Conservation (phyloP, 2,329 filamentous ascomycete genomes). For the Fusarium musae region DNA sequence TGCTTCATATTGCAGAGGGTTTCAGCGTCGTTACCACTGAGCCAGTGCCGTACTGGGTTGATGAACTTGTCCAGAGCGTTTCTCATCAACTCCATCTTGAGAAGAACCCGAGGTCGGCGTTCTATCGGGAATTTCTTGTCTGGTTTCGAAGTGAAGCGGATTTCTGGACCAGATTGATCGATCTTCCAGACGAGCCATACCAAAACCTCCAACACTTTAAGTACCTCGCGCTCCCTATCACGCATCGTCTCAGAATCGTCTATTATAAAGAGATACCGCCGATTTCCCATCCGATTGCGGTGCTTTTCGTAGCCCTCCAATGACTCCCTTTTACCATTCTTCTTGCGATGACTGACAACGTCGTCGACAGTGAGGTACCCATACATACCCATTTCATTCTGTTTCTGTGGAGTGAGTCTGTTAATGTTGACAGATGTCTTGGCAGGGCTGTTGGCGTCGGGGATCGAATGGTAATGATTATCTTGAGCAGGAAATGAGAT, state of each 20-base stretch:
- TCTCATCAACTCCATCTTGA: background rate
- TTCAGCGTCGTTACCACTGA: background rate
- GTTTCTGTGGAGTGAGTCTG: background rate
- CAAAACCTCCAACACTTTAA: background rate
- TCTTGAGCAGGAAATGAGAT: background rate
- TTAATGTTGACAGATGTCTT: background rate
- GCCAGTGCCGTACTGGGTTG: background rate
- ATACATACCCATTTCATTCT: background rate
- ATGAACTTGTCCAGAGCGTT: background rate
- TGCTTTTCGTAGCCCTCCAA: slow-evolving; percentile 9
- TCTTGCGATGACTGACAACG: background rate
- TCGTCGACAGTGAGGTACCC: background rate
- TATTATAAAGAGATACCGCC: slow-evolving; percentile 26
- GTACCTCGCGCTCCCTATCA: background rate
- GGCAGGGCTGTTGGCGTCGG: background rate
- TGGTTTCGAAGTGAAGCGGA: slow-evolving; percentile 20
- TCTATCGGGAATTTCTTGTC: background rate
- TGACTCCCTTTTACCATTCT: background rate
- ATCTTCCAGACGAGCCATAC: slow-evolving; percentile 14
- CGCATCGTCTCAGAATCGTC: slow-evolving; percentile 30
- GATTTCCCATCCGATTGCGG: background rate
- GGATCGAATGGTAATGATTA: background rate
- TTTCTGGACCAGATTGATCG: background rate
- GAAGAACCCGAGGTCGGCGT: background rate
- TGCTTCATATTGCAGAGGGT: slow-evolving; percentile 19